Evolutionary conservation across 345 rosid species (phyloP).

Genomic region (Litchi chinensis): DNA sequence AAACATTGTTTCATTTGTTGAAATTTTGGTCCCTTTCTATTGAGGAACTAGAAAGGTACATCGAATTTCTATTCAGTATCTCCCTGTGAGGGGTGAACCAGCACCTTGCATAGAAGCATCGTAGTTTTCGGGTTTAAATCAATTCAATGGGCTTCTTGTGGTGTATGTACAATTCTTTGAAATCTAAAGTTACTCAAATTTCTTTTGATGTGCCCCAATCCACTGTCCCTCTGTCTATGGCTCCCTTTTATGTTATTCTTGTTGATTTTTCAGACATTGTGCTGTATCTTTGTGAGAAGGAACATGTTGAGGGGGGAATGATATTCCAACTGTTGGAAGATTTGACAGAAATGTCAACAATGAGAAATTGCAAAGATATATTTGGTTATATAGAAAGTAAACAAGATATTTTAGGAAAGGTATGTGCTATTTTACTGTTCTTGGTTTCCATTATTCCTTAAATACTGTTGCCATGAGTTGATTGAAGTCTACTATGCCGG

Average conservation of each 20-base stretch:
- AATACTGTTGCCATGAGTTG: background rate
- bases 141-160: slow-evolving; percentile 2
- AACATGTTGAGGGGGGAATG: slow-evolving; percentile 98
- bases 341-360: slow-evolving; percentile 97
- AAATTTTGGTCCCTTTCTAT: background rate
- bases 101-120: background rate
- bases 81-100: background rate
- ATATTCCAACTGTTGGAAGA: slow-evolving; percentile 96
- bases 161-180: background rate
- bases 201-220: background rate
- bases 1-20: background rate
- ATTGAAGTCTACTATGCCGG: slow-evolving; percentile 5
- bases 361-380: slow-evolving; percentile 91
- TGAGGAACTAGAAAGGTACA: background rate
- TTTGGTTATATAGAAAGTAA: slow-evolving; percentile 94
- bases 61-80: background rate
- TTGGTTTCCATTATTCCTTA: slow-evolving; percentile 3
- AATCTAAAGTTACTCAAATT: background rate
- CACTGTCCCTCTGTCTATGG: slow-evolving; percentile 9
- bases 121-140: background rate
- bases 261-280: slow-evolving; percentile 63
- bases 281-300: slow-evolving; percentile 94
- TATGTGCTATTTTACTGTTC: slow-evolving; percentile 21
- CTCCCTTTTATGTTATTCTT: slow-evolving; percentile 3
- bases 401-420: slow-evolving; percentile 95